Percentiles rank a stretch among this genome's conserved stretches.
phyloP scores from a whole-genome alignment of 108 stramenopile species.

The Parietichytrium sp. region DNA sequence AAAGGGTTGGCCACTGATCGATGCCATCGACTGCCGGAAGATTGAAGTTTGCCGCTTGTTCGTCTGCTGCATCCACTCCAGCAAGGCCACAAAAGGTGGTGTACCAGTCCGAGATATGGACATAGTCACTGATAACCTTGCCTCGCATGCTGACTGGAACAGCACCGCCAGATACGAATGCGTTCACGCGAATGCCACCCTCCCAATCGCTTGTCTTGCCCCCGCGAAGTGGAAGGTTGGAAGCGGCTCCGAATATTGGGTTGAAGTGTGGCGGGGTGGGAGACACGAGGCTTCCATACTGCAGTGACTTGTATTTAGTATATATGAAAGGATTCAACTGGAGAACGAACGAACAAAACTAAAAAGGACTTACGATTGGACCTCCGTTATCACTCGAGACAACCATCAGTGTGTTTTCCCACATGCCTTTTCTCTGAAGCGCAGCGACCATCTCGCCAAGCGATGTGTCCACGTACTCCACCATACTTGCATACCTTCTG shows the following conservation, averaged over 20 bases:
- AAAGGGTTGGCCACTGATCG: slow-evolving; percentile 47
- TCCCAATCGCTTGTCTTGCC: slow-evolving; percentile 33
- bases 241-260: not conserved
- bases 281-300: not conserved
- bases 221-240: slow-evolving; percentile 42
- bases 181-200: slow-evolving; percentile 32
- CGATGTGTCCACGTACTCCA: slow-evolving; percentile 3
- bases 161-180: slow-evolving; percentile 53
- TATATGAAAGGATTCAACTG: not conserved
- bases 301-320: not conserved
- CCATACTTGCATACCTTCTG: slow-evolving; percentile 21
- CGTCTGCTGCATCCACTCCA: slow-evolving; percentile 48
- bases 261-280: not conserved
- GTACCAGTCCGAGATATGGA: slow-evolving; percentile 55
- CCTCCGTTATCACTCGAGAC: slow-evolving; percentile 36
- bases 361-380: not conserved
- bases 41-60: not conserved
- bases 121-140: not conserved
- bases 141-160: slow-evolving; percentile 48
- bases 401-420: slow-evolving; percentile 36
- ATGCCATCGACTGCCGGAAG: slow-evolving; percentile 51
- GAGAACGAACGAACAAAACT: not conserved
- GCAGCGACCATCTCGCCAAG: not conserved
- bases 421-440: slow-evolving; percentile 11
- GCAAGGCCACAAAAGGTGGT: slow-evolving; percentile 46